phyloP scores from a whole-genome alignment of 1,139 yeast genomes.

The Yamadazyma oceani region DNA sequence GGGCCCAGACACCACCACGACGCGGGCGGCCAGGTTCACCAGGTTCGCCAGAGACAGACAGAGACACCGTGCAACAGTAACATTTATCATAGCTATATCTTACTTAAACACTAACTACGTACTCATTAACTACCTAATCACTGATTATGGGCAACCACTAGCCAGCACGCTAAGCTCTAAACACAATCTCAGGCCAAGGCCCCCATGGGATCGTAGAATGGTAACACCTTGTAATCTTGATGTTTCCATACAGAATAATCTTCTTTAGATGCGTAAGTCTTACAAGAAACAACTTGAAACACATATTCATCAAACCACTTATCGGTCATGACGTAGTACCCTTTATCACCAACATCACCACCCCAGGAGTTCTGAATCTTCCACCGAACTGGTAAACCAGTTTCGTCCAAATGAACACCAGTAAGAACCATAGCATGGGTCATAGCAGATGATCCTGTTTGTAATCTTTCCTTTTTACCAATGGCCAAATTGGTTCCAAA shows the following conservation, averaged over 20 bases:
- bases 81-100: no score
- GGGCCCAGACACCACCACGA: no score
- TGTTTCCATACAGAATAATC: constrained; percentile 49
- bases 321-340: constrained; percentile 79
- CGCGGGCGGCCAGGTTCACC: no score
- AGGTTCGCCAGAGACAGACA: no score
- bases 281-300: constrained; percentile 73
- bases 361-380: constrained; percentile 91
- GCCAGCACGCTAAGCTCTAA: no score
- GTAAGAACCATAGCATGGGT: constrained; percentile 86
- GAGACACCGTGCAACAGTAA: no score
- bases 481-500: constrained; percentile 53
- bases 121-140: no score
- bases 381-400: constrained; percentile 63
- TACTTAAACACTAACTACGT: no score
- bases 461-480: constrained; percentile 53
- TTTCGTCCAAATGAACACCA: constrained; percentile 57
- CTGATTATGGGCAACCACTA: no score
- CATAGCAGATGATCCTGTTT: constrained; percentile 62
- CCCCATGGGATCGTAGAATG: constrained; percentile 88
- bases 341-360: constrained; percentile 67
- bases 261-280: constrained; percentile 47
- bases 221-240: constrained; percentile 57
- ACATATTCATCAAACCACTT: constrained; percentile 82
- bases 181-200: constrained; percentile 72